Percentiles rank a stretch among this genome's conserved stretches.
These are phyloP conservation scores for Rosa hybrid DNA, from an alignment of 331 rosid genomes.

Conservation along the genomic window DNA sequence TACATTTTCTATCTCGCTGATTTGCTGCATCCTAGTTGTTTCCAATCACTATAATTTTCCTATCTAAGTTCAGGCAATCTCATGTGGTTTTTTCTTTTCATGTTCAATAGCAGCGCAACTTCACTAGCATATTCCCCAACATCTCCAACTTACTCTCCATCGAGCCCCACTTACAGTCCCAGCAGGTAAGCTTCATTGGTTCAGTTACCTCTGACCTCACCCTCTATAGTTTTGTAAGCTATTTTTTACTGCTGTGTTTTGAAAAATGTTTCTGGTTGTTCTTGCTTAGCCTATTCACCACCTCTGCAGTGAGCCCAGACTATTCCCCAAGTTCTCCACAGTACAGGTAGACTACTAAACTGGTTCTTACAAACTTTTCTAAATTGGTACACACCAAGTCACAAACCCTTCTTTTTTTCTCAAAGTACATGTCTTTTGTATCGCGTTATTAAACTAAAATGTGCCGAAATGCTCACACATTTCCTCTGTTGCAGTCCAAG, in stretches of 20 bases:
- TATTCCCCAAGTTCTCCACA: slow-evolving; percentile 92
- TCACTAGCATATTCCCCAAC: slow-evolving; percentile 97
- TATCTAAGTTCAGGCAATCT: slow-evolving; percentile 25
- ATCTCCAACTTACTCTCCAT: slow-evolving; percentile 91
- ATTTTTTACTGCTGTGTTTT: background rate
- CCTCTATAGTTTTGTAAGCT: background rate
- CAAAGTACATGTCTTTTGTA: no score
- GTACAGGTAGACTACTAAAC: slow-evolving; percentile 54
- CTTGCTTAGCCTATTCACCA: slow-evolving; percentile 58
- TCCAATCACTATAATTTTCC: background rate
- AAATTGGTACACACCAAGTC: no score
- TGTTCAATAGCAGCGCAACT: slow-evolving; percentile 70
- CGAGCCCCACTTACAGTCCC: slow-evolving; percentile 95
- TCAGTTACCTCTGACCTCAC: background rate
- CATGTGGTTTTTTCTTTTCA: slow-evolving; percentile 2
- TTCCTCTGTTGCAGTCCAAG: slow-evolving; percentile 55
- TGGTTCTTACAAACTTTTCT: no score
- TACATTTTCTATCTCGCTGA: slow-evolving; percentile 10
- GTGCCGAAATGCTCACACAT: background rate
- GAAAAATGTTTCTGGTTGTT: background rate
- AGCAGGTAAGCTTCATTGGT: slow-evolving; percentile 64
- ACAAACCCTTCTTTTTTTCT: no score
- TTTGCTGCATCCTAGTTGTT: slow-evolving; percentile 1
- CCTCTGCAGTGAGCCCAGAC: slow-evolving; percentile 80
- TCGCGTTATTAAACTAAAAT: background rate